These are phyloP conservation scores for Cercophora sp. DNA, from an alignment of 495 filamentous ascomycete genomes.

Conservation along the genomic window DNA sequence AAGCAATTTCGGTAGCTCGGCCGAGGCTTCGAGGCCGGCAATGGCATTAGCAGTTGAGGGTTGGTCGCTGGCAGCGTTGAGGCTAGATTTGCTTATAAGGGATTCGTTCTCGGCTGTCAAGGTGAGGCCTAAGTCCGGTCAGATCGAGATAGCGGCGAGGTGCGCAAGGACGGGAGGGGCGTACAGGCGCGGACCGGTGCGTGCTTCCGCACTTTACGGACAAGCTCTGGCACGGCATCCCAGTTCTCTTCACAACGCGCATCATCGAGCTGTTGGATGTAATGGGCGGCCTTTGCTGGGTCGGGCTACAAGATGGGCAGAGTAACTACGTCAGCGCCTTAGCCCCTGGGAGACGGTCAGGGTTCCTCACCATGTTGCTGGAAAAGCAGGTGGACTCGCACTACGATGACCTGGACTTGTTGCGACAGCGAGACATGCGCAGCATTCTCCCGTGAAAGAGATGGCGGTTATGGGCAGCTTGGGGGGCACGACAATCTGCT, in stretches of 20 bases:
- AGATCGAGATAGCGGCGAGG: slow-evolving; percentile 6
- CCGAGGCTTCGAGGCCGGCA: slow-evolving; percentile 38
- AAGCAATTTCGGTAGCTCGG: slow-evolving; percentile 59
- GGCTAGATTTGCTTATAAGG: slow-evolving; percentile 52
- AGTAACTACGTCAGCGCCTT: slow-evolving; percentile 15
- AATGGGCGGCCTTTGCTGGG: slow-evolving; percentile 68
- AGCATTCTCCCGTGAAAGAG: slow-evolving; percentile 13
- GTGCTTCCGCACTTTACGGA: slow-evolving; percentile 90
- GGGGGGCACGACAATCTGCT: too few species aligned
- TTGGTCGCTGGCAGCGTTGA: slow-evolving; percentile 39
- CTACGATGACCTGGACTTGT: slow-evolving; percentile 31
- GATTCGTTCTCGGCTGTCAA: slow-evolving; percentile 71
- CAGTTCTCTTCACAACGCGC: slow-evolving; percentile 85
- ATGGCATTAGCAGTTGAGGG: slow-evolving; percentile 34
- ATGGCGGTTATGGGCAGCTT: neutral
- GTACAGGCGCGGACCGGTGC: slow-evolving; percentile 81
- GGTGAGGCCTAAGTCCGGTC: slow-evolving; percentile 56
- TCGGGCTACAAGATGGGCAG: slow-evolving; percentile 32
- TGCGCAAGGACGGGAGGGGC: slow-evolving; percentile 21
- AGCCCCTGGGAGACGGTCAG: neutral
- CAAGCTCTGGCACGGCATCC: slow-evolving; percentile 83
- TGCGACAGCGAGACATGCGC: slow-evolving; percentile 26
- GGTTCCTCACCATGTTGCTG: slow-evolving; percentile 26
- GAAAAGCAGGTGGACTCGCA: slow-evolving; percentile 26
- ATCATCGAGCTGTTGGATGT: slow-evolving; percentile 74